Conservation (phyloP, 176 grass and related monocot genomes). For the Eleusine coracana region DNA sequence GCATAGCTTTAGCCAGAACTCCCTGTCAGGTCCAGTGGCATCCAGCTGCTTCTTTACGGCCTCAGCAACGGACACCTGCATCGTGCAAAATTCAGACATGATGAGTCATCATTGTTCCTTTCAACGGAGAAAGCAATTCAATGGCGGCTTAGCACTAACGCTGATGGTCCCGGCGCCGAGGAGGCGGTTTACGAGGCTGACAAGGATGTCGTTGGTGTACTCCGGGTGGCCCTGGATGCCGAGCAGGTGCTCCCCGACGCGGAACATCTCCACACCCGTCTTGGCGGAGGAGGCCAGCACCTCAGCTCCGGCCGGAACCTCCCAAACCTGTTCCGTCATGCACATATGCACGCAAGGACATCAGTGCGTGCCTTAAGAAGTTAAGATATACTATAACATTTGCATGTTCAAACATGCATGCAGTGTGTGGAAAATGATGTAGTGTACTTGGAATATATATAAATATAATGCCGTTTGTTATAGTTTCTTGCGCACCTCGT, state of each 20-base stretch:
- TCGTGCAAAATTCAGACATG: not conserved
- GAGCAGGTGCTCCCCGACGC: slow-evolving; percentile 58
- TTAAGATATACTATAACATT: too few species aligned
- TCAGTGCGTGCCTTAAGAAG: too few species aligned
- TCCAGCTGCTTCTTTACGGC: slow-evolving; percentile 62
- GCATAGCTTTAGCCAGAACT: slow-evolving; percentile 79
- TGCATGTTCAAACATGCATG: too few species aligned
- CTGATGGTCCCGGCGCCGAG: slow-evolving; percentile 46
- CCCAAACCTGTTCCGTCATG: slow-evolving; percentile 54
- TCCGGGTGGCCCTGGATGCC: slow-evolving; percentile 96
- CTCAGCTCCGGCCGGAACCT: slow-evolving; percentile 68
- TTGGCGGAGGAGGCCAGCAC: slow-evolving; percentile 77
- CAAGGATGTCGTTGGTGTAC: slow-evolving; percentile 80
- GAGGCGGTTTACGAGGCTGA: slow-evolving; percentile 76
- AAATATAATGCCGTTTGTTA: too few species aligned
- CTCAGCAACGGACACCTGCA: slow-evolving; percentile 52
- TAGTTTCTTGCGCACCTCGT: slow-evolving; percentile 43
- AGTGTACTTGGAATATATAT: too few species aligned
- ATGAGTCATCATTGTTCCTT: too few species aligned
- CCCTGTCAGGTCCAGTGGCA: slow-evolving; percentile 58
- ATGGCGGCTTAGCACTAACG: slow-evolving; percentile 27
- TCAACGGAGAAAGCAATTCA: not conserved
- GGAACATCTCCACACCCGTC: slow-evolving; percentile 80
- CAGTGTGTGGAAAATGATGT: too few species aligned
- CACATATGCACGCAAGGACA: not conserved